phyloP scores from a whole-genome alignment of 2,329 filamentous ascomycete species.

The Blastomyces silverae region DNA sequence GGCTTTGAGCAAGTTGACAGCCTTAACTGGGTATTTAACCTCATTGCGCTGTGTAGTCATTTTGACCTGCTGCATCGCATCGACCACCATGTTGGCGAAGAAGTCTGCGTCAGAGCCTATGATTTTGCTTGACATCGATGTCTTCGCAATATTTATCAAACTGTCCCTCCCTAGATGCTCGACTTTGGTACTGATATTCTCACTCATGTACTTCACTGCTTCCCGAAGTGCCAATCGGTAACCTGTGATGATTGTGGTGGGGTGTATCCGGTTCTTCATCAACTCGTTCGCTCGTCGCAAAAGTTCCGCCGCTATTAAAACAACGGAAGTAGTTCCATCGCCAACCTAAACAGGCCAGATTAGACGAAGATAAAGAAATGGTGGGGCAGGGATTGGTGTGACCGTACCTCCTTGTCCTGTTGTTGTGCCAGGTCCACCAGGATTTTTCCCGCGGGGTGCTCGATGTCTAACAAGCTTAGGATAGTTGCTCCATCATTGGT shows the following conservation, averaged over 20 bases:
- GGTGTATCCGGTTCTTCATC: constrained; percentile 99
- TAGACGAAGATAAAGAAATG: not conserved
- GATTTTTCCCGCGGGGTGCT: constrained; percentile 97
- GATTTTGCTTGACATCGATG: constrained; percentile 99
- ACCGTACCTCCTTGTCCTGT: constrained; percentile 77
- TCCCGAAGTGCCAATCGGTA: constrained; percentile 93
- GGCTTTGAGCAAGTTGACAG: constrained; percentile 96
- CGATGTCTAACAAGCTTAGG: constrained; percentile 86
- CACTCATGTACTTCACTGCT: constrained; percentile 97
- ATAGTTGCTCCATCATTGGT: constrained; percentile 99
- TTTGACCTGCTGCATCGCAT: constrained; percentile 93
- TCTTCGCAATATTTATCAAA: constrained; percentile 91
- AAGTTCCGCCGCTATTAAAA: constrained; percentile 93
- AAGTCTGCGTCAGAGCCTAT: constrained; percentile 94
- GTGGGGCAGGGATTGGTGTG: not conserved
- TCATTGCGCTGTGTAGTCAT: constrained; percentile 84
- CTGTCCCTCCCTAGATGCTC: constrained; percentile 85
- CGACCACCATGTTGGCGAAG: constrained; percentile 94
- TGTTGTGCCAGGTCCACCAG: constrained; percentile 95
- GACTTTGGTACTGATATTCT: constrained; percentile 95
- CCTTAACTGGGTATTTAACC: constrained; percentile 96
- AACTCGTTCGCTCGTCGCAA: constrained; percentile 91
- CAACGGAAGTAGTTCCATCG: constrained; percentile 95
- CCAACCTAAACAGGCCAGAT: constrained; percentile 54
- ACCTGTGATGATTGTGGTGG: constrained; percentile 97